A percentile compares a stretch with the other conserved stretches of the same genome.
Evolutionary conservation across 805 yeast species (phyloP).

Genomic region (Metschnikowia borealis): DNA sequence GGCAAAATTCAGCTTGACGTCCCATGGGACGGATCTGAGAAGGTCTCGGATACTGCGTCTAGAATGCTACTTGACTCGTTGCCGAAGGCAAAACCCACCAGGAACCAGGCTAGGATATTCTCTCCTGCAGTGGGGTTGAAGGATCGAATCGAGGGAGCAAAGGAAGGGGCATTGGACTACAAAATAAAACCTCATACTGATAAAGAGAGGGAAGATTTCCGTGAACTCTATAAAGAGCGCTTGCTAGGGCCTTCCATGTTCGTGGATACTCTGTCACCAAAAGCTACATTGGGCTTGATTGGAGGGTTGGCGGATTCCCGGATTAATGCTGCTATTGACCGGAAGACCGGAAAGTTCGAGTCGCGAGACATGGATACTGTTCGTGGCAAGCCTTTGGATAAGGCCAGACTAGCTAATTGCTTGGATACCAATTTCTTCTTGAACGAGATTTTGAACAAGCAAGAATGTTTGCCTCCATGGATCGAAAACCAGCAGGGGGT

Average conservation of each 20-base stretch:
- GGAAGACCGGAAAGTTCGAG: constrained; percentile 63
- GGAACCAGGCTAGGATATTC: constrained; percentile 13
- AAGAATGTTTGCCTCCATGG: constrained; percentile 88
- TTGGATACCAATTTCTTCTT: constrained; percentile 65
- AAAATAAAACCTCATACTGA: constrained; percentile 39
- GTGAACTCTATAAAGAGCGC: constrained; percentile 59
- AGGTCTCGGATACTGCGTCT: constrained; percentile 9
- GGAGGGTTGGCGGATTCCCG: constrained; percentile 68
- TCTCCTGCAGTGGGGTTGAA: constrained; percentile 23
- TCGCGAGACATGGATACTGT: constrained; percentile 42
- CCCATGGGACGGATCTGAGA: constrained; percentile 16
- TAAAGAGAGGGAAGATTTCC: constrained; percentile 40
- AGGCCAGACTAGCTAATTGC: constrained; percentile 57
- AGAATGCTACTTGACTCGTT: constrained; percentile 16
- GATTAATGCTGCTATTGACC: constrained; percentile 63
- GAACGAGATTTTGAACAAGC: constrained; percentile 70
- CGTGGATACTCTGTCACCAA: constrained; percentile 36
- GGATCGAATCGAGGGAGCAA: constrained; percentile 53
- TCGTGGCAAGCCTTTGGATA: constrained; percentile 58
- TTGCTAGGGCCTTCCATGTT: constrained; percentile 56
- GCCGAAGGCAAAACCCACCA: constrained; percentile 11
- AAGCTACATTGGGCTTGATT: constrained; percentile 48
- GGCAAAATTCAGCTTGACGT: constrained; percentile 5
- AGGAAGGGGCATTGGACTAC: constrained; percentile 65
- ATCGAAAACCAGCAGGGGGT: constrained; percentile 70